Conservation (phyloP, 2,329 filamentous ascomycete species). For the Nemania abortiva region DNA sequence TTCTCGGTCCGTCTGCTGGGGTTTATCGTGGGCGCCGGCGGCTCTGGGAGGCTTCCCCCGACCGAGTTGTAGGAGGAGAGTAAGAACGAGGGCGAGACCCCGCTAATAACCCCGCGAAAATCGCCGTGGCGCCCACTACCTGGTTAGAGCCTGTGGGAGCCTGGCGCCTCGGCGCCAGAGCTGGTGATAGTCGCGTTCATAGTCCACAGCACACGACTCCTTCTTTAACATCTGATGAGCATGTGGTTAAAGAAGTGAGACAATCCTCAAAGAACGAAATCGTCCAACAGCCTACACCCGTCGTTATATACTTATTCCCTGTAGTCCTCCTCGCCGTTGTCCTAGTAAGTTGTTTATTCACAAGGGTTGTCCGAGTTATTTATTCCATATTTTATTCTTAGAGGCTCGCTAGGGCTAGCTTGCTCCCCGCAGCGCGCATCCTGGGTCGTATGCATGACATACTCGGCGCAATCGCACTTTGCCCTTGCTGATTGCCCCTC, state of each 20-base stretch:
- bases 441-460: conserved; percentile 43
- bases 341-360: conserved; percentile 44
- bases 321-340: conserved; percentile 44
- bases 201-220: conserved; percentile 11
- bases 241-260: conserved; percentile 27
- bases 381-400: conserved; percentile 35
- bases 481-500: conserved; percentile 44
- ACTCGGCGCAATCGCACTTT: conserved; percentile 42
- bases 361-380: conserved; percentile 26
- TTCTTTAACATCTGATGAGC: conserved; percentile 30
- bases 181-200: conserved; percentile 43
- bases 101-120: conserved; percentile 52
- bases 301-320: conserved; percentile 45
- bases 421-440: conserved; percentile 33
- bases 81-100: conserved; percentile 41
- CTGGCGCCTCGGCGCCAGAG: conserved; percentile 50
- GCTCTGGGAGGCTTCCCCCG: conserved; percentile 30
- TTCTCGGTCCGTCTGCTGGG: conserved; percentile 38
- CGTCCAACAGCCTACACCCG: conserved; percentile 37
- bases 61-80: conserved; percentile 22
- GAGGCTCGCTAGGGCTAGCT: conserved; percentile 43
- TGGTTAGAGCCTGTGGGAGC: conserved; percentile 43
- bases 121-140: conserved; percentile 49
- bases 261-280: conserved; percentile 36
- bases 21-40: conserved; percentile 32